Evolutionary conservation across 1,139 yeast genomes (phyloP).

Genomic region (Protomyces gravidus): DNA sequence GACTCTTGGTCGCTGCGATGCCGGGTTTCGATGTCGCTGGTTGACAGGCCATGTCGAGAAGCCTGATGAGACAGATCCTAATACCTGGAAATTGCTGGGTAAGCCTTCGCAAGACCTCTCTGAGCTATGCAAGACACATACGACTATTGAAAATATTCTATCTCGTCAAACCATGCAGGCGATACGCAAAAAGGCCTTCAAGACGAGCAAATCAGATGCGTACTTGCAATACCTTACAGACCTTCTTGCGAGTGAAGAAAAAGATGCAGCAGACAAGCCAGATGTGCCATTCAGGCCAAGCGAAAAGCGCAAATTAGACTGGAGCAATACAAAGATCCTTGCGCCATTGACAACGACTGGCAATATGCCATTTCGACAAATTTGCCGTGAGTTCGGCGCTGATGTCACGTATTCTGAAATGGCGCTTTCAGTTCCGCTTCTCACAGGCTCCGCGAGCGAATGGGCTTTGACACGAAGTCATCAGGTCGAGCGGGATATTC

Average conservation of each 20-base stretch:
- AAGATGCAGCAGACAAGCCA: slow-evolving; percentile 31
- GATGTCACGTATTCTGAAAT: slow-evolving; percentile 92
- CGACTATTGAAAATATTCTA: slow-evolving; percentile 66
- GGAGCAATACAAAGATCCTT: slow-evolving; percentile 72
- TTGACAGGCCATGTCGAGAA: slow-evolving; percentile 40
- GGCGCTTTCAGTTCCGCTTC: slow-evolving; percentile 81
- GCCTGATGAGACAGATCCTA: slow-evolving; percentile 42
- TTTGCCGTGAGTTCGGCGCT: slow-evolving; percentile 87
- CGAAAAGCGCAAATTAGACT: slow-evolving; percentile 44
- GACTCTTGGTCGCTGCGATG: slow-evolving; percentile 83
- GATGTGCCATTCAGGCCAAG: slow-evolving; percentile 8
- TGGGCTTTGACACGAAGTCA: slow-evolving; percentile 98
- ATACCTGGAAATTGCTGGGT: slow-evolving; percentile 53
- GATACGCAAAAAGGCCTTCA: slow-evolving; percentile 46
- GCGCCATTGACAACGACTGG: slow-evolving; percentile 98
- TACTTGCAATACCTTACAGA: slow-evolving; percentile 30
- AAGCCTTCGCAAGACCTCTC: slow-evolving; percentile 46
- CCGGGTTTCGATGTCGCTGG: slow-evolving; percentile 92
- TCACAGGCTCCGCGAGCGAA: slow-evolving; percentile 87
- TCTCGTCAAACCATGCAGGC: slow-evolving; percentile 50
- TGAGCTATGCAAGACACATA: slow-evolving; percentile 43
- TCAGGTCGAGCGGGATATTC: slow-evolving; percentile 50
- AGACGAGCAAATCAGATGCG: slow-evolving; percentile 21
- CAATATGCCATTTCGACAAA: slow-evolving; percentile 85
- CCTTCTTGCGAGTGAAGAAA: slow-evolving; percentile 34